Conservation (phyloP, 176 grass and related monocot species). For the Rhipidocladum racemiflorum region DNA sequence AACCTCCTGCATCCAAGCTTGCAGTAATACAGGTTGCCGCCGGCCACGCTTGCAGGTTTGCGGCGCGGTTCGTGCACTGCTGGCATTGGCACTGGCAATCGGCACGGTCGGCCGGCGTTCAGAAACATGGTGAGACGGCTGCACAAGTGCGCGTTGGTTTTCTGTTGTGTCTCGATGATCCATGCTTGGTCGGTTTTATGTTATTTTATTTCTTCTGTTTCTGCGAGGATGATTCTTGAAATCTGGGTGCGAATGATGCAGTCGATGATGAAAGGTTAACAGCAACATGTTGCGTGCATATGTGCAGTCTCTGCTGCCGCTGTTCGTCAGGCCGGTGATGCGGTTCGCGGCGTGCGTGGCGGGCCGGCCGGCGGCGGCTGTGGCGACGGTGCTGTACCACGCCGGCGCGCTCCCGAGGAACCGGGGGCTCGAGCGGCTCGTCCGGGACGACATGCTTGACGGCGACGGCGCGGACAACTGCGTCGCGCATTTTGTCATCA, state of each 20-base stretch:
- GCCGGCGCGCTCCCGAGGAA: slow-evolving; percentile 69
- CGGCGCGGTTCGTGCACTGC: not conserved
- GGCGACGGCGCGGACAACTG: not conserved
- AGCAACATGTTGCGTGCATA: not conserved
- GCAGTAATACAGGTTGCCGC: not conserved
- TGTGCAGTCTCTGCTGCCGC: slow-evolving; percentile 42
- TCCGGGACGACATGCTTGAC: slow-evolving; percentile 36
- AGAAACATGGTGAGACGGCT: not conserved
- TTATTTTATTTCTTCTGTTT: too few species aligned
- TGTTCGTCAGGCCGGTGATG: slow-evolving; percentile 44
- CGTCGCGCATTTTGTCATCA: slow-evolving; percentile 54
- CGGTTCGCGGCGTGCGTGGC: slow-evolving; percentile 44
- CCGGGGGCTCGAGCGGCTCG: slow-evolving; percentile 46
- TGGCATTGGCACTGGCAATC: not conserved
- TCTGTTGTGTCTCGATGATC: not conserved
- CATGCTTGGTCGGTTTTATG: not conserved
- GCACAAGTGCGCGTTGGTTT: not conserved
- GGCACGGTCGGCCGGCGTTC: not conserved
- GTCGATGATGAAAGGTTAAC: not conserved
- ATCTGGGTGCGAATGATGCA: not conserved
- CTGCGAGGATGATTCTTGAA: not conserved
- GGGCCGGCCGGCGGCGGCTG: slow-evolving; percentile 32
- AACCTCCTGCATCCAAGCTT: not conserved
- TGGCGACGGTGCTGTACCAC: slow-evolving; percentile 59
- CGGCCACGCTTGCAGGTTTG: too few species aligned